These are phyloP conservation scores for Clonostachys solani DNA, from an alignment of 2,329 filamentous ascomycete species.

Conservation along the genomic window DNA sequence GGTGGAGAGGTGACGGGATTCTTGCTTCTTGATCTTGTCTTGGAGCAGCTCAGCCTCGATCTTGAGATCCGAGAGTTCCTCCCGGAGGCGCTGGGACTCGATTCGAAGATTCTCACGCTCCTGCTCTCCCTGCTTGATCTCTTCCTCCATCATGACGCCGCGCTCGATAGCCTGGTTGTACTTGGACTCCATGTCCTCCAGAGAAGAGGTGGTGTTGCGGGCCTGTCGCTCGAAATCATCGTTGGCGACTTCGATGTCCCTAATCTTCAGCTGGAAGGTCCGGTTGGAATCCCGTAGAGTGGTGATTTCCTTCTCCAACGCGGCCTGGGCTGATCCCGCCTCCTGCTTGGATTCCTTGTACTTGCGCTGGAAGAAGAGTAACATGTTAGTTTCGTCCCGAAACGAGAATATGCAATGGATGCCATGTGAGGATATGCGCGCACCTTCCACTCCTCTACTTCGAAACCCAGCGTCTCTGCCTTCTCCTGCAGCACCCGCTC, in stretches of 20 bases:
- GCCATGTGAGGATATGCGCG: slow-evolving; percentile 16
- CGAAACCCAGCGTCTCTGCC: slow-evolving; percentile 77
- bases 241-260: slow-evolving; percentile 96
- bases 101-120: slow-evolving; percentile 88
- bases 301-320: slow-evolving; percentile 93
- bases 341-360: slow-evolving; percentile 93
- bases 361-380: slow-evolving; percentile 61
- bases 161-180: slow-evolving; percentile 94
- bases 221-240: slow-evolving; percentile 98
- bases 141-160: slow-evolving; percentile 89
- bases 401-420: no score
- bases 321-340: slow-evolving; percentile 77
- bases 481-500: slow-evolving; percentile 84
- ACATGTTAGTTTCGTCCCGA: no score
- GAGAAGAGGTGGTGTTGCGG: slow-evolving; percentile 88
- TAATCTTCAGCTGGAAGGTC: slow-evolving; percentile 74
- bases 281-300: slow-evolving; percentile 80
- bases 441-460: slow-evolving; percentile 99
- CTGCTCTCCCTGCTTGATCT: slow-evolving; percentile 86
- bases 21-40: slow-evolving; percentile 81
- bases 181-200: slow-evolving; percentile 96
- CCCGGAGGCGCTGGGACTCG: slow-evolving; percentile 81
- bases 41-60: slow-evolving; percentile 93
- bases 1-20: slow-evolving; percentile 51
- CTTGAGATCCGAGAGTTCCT: slow-evolving; percentile 89